Evolutionary conservation across 176 grass and related monocot species (phyloP).

Genomic region (Phragmites australis): DNA sequence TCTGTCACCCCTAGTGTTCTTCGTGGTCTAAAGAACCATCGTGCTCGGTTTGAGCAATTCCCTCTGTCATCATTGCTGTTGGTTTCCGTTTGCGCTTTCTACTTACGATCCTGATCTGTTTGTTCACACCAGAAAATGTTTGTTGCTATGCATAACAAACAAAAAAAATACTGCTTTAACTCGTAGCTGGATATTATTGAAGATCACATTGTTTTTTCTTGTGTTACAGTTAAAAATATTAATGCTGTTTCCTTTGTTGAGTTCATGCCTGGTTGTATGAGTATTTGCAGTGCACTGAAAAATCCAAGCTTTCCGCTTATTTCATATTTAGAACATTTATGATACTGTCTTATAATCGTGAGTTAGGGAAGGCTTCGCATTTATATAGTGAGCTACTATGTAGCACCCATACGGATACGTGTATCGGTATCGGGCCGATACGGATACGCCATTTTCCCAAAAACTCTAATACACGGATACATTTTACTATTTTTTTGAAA

Average conservation of each 20-base stretch:
- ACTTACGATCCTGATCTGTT: background rate
- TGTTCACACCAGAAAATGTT: background rate
- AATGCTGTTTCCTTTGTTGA: background rate
- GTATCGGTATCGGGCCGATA: too few relatives aligned
- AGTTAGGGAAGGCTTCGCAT: background rate
- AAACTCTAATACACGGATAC: too few relatives aligned
- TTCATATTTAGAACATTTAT: background rate
- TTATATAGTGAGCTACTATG: too few relatives aligned
- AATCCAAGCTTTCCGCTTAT: background rate
- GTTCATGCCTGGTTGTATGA: background rate
- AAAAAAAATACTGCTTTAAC: slow-evolving; percentile 5
- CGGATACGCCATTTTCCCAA: too few relatives aligned
- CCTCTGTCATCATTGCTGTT: background rate
- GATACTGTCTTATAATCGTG: background rate
- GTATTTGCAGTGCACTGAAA: background rate
- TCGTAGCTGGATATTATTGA: background rate
- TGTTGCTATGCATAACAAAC: background rate
- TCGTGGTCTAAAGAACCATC: background rate
- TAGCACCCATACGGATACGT: too few relatives aligned
- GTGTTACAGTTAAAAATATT: slow-evolving; percentile 16
- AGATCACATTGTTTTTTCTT: background rate
- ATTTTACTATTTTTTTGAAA: too few relatives aligned
- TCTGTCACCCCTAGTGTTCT: background rate
- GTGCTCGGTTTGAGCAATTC: background rate
- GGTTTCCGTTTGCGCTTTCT: background rate